A percentile compares a stretch with the other conserved stretches of the same genome.
These are phyloP conservation scores for Xylariaceae sp. DNA, from an alignment of 2,329 filamentous ascomycete genomes.

Conservation along the genomic window DNA sequence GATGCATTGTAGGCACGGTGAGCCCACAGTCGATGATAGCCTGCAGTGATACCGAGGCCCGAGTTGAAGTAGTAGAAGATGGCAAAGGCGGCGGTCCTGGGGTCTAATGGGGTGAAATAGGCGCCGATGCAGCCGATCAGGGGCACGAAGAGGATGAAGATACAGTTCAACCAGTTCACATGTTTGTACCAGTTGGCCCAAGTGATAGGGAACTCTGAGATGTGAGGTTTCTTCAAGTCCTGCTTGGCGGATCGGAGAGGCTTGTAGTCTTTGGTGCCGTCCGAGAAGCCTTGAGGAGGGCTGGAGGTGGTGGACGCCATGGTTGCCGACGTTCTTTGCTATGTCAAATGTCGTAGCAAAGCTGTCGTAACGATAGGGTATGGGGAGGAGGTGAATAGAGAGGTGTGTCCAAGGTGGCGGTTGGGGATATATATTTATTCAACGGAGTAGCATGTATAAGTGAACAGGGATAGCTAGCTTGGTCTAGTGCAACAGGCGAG, in stretches of 20 bases:
- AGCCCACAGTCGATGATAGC: slow-evolving; percentile 38
- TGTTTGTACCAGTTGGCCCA: slow-evolving; percentile 85
- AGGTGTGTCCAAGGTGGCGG: too few species aligned
- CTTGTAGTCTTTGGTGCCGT: slow-evolving; percentile 35
- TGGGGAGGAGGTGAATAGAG: too few species aligned
- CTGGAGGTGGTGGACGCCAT: slow-evolving; percentile 27
- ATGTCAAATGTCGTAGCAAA: slow-evolving; percentile 24
- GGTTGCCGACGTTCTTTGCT: slow-evolving; percentile 32
- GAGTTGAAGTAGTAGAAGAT: slow-evolving; percentile 35
- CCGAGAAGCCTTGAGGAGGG: slow-evolving; percentile 32
- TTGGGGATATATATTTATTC: too few species aligned
- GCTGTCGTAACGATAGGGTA: too few species aligned
- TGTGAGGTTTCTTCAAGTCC: slow-evolving; percentile 71
- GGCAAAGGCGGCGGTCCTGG: slow-evolving; percentile 40
- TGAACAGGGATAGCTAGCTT: too few species aligned
- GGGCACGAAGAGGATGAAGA: slow-evolving; percentile 75
- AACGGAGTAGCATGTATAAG: too few species aligned
- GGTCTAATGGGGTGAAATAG: slow-evolving; percentile 64
- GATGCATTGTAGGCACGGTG: slow-evolving; percentile 45
- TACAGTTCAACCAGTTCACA: slow-evolving; percentile 88
- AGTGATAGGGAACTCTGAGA: slow-evolving; percentile 78
- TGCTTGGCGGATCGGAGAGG: slow-evolving; percentile 45
- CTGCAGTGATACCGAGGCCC: slow-evolving; percentile 35
- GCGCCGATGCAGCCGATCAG: slow-evolving; percentile 68
- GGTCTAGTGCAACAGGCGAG: too few species aligned